phyloP scores from a whole-genome alignment of 441 rosid genomes.

The Cnidoscolus chayamansa region DNA sequence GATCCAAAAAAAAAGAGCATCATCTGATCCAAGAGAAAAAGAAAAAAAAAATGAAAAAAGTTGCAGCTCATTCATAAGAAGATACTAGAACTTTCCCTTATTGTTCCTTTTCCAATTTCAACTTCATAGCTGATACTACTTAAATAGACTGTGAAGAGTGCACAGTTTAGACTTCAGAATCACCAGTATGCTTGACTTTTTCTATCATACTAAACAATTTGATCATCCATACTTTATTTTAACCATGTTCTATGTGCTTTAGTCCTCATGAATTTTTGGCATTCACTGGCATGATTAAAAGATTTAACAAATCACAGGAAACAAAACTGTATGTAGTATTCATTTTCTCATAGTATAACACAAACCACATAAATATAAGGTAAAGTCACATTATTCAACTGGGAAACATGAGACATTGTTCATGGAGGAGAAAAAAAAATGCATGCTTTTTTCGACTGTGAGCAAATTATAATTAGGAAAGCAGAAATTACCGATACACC shows the following conservation, averaged over 20 bases:
- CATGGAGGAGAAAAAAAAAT: not conserved
- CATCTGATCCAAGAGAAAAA: not conserved
- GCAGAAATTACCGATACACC: constrained; percentile 65
- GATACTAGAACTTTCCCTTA: not conserved
- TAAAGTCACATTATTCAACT: not conserved
- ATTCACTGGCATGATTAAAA: not conserved
- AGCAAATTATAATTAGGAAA: not conserved
- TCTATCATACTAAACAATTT: not conserved
- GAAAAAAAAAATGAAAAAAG: not conserved
- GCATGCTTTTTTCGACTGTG: too few relatives aligned
- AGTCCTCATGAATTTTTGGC: not conserved
- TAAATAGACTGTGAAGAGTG: not conserved
- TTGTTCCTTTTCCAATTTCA: not conserved
- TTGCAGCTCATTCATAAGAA: not conserved
- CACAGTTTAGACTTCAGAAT: not conserved
- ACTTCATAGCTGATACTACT: not conserved
- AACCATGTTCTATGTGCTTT: not conserved
- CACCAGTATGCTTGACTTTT: not conserved
- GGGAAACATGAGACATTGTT: not conserved
- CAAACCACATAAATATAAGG: not conserved
- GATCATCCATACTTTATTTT: not conserved
- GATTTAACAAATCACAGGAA: not conserved
- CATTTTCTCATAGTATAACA: not conserved
- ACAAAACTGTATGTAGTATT: not conserved
- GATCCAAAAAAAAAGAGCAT: not conserved